Conservation (phyloP, 306 rosid species). For the Pachyrhizus erosus region DNA sequence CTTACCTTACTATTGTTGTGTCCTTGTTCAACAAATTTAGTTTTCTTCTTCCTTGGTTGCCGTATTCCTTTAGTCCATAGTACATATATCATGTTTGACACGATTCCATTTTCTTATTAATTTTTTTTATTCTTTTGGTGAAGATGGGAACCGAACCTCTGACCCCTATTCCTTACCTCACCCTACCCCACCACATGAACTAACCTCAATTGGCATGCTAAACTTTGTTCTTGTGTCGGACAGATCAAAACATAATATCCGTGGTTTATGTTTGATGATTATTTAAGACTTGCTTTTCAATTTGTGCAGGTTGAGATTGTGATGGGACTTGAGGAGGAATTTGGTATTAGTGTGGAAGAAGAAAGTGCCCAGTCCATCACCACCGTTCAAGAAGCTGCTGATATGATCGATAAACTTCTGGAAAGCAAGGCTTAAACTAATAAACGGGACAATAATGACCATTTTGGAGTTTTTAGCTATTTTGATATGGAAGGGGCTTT, state of each 20-base stretch:
- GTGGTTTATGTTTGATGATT: slow-evolving; percentile 7
- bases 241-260: not conserved
- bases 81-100: not conserved
- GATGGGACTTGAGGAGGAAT: slow-evolving; percentile 97
- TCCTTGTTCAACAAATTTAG: not conserved
- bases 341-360: slow-evolving; percentile 76
- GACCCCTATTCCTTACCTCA: not conserved
- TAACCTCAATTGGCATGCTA: not conserved
- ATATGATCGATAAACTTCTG: slow-evolving; percentile 77
- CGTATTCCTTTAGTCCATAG: not conserved
- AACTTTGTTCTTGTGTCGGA: not conserved
- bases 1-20: slow-evolving; percentile 13
- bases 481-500: slow-evolving; percentile 22
- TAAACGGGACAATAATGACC: slow-evolving; percentile 16
- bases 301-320: slow-evolving; percentile 87
- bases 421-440: slow-evolving; percentile 53
- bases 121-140: not conserved
- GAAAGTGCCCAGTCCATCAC: slow-evolving; percentile 90
- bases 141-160: not conserved
- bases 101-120: not conserved
- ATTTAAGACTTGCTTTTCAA: not conserved
- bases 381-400: slow-evolving; percentile 97
- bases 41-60: not conserved
- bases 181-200: not conserved
- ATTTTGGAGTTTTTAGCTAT: slow-evolving; percentile 28